Evolutionary conservation across 805 yeast genomes (phyloP).

Genomic region (Candida ficus): DNA sequence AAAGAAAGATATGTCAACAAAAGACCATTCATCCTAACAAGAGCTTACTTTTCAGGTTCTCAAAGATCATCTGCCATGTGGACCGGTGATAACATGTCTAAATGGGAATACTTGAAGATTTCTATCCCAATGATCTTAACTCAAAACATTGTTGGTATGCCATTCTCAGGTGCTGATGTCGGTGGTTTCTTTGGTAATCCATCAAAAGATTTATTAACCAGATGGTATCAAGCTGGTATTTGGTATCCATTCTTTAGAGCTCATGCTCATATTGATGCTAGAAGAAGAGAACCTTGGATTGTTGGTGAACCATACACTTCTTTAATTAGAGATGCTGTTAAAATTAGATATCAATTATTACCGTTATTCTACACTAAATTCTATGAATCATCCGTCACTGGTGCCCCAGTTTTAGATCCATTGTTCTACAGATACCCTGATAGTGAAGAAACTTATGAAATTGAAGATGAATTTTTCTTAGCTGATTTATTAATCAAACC

Average conservation of each 20-base stretch:
- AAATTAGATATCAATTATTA: constrained; percentile 66
- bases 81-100: constrained; percentile 96
- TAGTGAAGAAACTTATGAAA: constrained; percentile 41
- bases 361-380: constrained; percentile 82
- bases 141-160: constrained; percentile 77
- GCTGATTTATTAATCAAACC: constrained; percentile 85
- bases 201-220: constrained; percentile 63
- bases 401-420: constrained; percentile 70
- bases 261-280: constrained; percentile 92
- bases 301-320: constrained; percentile 69
- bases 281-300: constrained; percentile 91
- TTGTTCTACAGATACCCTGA: constrained; percentile 52
- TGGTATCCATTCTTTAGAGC: constrained; percentile 97
- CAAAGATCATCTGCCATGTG: constrained; percentile 91
- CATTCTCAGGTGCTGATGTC: constrained; percentile 93
- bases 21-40: constrained; percentile 84
- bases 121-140: constrained; percentile 89
- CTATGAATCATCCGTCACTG: constrained; percentile 51
- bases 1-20: constrained; percentile 42
- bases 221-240: constrained; percentile 96
- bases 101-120: constrained; percentile 78
- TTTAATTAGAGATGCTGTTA: constrained; percentile 63
- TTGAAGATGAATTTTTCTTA: constrained; percentile 81
- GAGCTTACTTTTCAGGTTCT: constrained; percentile 87
- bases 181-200: constrained; percentile 97